Base-by-base conservation (phyloP, 2,329 filamentous ascomycete genomes). In the Penicillium corylophilum region DNA sequence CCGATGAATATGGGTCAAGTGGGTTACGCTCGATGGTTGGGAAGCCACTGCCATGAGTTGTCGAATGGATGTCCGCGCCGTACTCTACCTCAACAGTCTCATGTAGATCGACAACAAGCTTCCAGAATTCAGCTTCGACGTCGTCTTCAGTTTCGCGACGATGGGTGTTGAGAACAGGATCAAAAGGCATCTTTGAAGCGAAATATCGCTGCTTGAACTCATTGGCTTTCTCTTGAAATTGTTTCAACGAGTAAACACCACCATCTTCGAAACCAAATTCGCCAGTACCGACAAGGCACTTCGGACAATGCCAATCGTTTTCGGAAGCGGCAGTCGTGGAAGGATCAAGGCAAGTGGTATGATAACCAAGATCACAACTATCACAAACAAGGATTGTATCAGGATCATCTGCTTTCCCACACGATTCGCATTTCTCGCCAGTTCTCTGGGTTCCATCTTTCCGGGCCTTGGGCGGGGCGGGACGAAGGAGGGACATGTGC, bases 51-150 rank as follows among this genome's bases (percentile, higher is more conserved):
- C 94, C 94, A 66, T 99, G 94, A 0, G 94, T 99, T 0, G 94
- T 97, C 46, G 92, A 96, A 70, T 99, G 94, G 47, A 99, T 96
- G 65, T 99, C 94, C 9, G 94, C 94, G 35, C 94, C 94, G 65
- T 99, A 99, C 68, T 99, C 94, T 2, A 99, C 94, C 70, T 97
- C 94, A 1, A 97, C 92, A 0, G 91, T 95, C 71, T 97, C 94
- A 56, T 95, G 93, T 45, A 96, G 81, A 64, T 92, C 95, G 43
- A 94, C 90, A 0, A 97, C 94, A 8, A 97, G 81, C 62, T 90
- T 84, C 94, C 94, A 99, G 70, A 99, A 99, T 68, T 99, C 94
- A 18, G 86, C 85, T 73, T 99, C 94, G 4, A 99, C 90, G 60
- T 97, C 94, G 56, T 97, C 92, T 69, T 99, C 94, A 0, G 89